Conservation (phyloP, 345 rosid species). For the Heritiera littoralis region DNA sequence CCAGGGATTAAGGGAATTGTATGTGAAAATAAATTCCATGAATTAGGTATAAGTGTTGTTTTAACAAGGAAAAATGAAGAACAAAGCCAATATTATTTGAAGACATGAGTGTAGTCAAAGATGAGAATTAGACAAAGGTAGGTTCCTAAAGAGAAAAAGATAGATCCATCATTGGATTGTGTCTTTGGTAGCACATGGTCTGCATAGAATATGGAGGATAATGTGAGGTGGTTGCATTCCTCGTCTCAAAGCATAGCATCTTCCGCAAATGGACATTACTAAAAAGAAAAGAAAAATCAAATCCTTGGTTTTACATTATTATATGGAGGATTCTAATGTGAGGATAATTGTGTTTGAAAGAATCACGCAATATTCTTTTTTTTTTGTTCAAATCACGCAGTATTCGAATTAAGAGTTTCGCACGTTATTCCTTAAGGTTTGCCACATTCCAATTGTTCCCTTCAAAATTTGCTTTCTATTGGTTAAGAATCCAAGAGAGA, state of each 20-base stretch:
- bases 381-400: not conserved
- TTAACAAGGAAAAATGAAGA: not conserved
- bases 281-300: not conserved
- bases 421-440: slow-evolving; percentile 10
- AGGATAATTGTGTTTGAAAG: not conserved
- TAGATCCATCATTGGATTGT: not conserved
- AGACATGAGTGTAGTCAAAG: not conserved
- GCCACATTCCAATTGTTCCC: not conserved
- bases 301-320: not conserved
- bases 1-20: not conserved
- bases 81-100: not conserved
- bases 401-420: not conserved
- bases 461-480: not conserved
- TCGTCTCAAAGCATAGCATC: not conserved
- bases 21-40: not conserved
- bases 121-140: slow-evolving; percentile 6
- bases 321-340: not conserved
- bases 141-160: not conserved
- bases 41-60: slow-evolving; percentile 11
- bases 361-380: not conserved
- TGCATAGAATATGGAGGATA: not conserved
- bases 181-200: slow-evolving; percentile 15
- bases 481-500: not conserved
- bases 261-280: not conserved
- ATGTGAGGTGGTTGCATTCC: slow-evolving; percentile 12